phyloP scores from a whole-genome alignment of 345 rosid species.

The Murraya paniculata region DNA sequence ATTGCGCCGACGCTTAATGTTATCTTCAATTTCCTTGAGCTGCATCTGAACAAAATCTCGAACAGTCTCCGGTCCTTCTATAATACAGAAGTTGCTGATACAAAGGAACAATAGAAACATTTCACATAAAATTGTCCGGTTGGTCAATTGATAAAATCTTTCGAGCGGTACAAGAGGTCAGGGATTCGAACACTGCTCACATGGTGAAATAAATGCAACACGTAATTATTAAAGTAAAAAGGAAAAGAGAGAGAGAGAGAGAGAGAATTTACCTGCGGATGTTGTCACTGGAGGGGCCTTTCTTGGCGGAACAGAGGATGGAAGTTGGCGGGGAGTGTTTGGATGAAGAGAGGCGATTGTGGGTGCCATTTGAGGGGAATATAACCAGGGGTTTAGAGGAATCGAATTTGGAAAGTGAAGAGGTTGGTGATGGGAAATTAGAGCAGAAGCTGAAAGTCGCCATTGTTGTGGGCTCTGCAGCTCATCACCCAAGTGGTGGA shows the following conservation, averaged over 20 bases:
- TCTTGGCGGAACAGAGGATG: constrained; percentile 29
- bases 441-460: constrained; percentile 33
- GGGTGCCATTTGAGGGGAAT: constrained; percentile 20
- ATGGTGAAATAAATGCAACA: neutral
- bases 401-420: constrained; percentile 22
- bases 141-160: too few species aligned
- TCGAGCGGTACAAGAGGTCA: neutral
- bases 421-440: constrained; percentile 13
- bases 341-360: constrained; percentile 19
- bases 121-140: neutral
- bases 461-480: constrained; percentile 3
- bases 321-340: constrained; percentile 20
- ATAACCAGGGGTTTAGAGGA: constrained; percentile 25
- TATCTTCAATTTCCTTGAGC: constrained; percentile 75
- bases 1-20: constrained; percentile 80
- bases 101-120: neutral
- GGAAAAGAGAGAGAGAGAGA: neutral
- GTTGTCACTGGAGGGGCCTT: constrained; percentile 44
- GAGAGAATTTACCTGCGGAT: constrained; percentile 43
- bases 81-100: constrained; percentile 79
- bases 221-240: neutral
- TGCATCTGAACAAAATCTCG: constrained; percentile 91
- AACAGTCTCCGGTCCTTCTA: constrained; percentile 93
- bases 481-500: neutral
- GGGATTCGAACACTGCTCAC: neutral